Evolutionary conservation across 495 filamentous ascomycete species (phyloP), one percentile per base, ranked within the genome.

Genomic region (Neurospora sp.): DNA sequence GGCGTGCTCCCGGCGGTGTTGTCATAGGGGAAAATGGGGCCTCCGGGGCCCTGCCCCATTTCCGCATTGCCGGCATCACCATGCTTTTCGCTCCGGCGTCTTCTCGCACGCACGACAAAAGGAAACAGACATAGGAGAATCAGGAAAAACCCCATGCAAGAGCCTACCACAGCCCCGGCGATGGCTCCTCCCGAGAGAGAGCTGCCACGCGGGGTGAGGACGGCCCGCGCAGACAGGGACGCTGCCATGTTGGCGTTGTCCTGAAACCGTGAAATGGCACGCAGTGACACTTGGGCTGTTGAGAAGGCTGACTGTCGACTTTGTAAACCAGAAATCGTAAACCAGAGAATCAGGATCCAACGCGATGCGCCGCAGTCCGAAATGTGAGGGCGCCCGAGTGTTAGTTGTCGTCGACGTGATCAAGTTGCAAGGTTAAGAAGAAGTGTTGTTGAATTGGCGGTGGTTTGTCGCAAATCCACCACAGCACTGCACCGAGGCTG

Each of bases 141-240:
- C 68, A 83, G 75, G 69, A 75, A 73, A 41, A 73, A 76, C 59
- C 78, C 81, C 69, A 79, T 71, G 22, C 81, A 75, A 7, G 77
- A 78, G 16, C 81, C 81, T 59, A 83, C 71, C 74, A 79, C 79
- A 75, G 77, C 78, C 73, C 81, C 81, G 38, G 80, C 81, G 71
- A 82, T 80, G 69, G 75, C 76, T 27, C 80, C 78, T 46, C 75
- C 73, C 39, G 78, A 75, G 35, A 82, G 78, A 9, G 71, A 71
- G 46, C 18, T 75, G 16, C 75, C 73, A n/a, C 80, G 74, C 39
- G 80, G 74, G 72, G 74, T 76, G 73, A 82, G 74, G 72, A 72
- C 66, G 73, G 79, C 75, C 71, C 76, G 74, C 70, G 73, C 74
- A 53, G 72, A 69, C 70, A 73, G 70, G 41, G 71, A 73, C 39